Evolutionary conservation across 2,329 filamentous ascomycete genomes (phyloP).

Genomic region (Colletotrichum lini): DNA sequence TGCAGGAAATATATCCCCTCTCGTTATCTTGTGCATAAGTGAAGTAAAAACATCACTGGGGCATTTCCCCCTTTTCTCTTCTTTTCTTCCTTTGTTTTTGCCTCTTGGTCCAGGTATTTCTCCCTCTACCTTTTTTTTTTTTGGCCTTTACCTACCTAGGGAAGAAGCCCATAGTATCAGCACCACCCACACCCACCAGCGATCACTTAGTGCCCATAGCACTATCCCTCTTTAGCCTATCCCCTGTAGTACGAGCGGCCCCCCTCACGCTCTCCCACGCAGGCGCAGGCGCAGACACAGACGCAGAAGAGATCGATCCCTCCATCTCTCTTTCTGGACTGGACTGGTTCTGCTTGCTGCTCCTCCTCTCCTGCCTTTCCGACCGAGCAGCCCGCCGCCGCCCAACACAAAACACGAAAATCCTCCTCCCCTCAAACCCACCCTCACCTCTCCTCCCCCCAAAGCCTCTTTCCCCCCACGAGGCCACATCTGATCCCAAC

Average conservation of each 20-base stretch:
- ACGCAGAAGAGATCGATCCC: constrained; percentile 38
- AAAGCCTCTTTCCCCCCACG: constrained; percentile 32
- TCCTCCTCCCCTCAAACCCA: constrained; percentile 43
- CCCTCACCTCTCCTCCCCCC: constrained; percentile 39
- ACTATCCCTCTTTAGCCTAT: constrained; percentile 42
- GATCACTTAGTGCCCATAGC: constrained; percentile 43
- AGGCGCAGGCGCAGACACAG: constrained; percentile 16
- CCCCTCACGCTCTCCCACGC: constrained; percentile 21
- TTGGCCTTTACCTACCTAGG: background rate
- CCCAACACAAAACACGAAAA: constrained; percentile 46
- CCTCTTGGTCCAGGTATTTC: background rate
- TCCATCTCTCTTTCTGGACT: constrained; percentile 35
- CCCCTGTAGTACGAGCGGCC: constrained; percentile 41
- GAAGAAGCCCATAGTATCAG: constrained; percentile 22
- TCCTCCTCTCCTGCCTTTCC: constrained; percentile 36
- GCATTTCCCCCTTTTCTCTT: background rate
- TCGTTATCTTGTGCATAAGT: background rate
- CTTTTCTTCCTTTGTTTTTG: background rate
- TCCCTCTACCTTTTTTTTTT: constrained; percentile 5
- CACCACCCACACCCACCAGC: constrained; percentile 33
- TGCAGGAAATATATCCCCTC: background rate
- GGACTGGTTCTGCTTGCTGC: constrained; percentile 8
- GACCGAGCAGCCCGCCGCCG: constrained; percentile 43
- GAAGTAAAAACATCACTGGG: background rate
- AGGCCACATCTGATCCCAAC: constrained; percentile 39